Evolutionary conservation across 192 early-diverging fungal species (phyloP), one percentile per base, ranked within the genome.

Genomic region (Lunasporangiospora selenospora): DNA sequence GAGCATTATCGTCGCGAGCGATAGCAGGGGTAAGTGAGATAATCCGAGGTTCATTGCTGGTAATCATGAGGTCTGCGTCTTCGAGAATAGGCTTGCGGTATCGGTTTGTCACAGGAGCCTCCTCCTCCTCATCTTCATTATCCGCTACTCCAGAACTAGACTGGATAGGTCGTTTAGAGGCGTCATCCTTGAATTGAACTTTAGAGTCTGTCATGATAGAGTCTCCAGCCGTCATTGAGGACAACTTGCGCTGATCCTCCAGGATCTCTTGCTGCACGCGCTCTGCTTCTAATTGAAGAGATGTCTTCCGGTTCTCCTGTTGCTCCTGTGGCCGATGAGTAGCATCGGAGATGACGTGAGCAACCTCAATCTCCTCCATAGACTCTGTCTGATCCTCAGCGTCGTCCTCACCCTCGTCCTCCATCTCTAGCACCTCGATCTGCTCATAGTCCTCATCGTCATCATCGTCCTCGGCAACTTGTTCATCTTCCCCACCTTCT

Each of bases 1-100:
- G 63, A n/a, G 33, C 39, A 26, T 64, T 26, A 24, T 71, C 58
- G 41, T 76, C 77, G 24, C 79, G 79, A 43, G 82, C 82, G 44
- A 80, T 78, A 11, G 75, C 46, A 4, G 82, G 82, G 4, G 82
- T 83, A 0, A 83, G 43, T 4, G 82, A 81, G 27, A 83, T 80
- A 13, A 79, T 77, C 11, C 80, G 80, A 4, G 79, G 77, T 47
- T 83, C 81, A 1, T 48, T 23, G 18, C 51, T 58, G 27, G 48
- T 18, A 33, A 62, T 29, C 9, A 73, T 43, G 23, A 73, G 48
- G 23, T 73, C 69, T 33, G 57, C 58, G 38, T 71, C 69, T 23
- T 73, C 69, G 3, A 73, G 34, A 10, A 73, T 48, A 16, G 69
- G 69, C 21, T 63, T 73, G 31, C 61, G 41, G 33, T 58, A 64